A percentile compares a stretch with the other conserved stretches of the same genome.
These are phyloP conservation scores for Pinus albicaulis DNA, from an alignment of 75 land plant species.

Conservation along the genomic window DNA sequence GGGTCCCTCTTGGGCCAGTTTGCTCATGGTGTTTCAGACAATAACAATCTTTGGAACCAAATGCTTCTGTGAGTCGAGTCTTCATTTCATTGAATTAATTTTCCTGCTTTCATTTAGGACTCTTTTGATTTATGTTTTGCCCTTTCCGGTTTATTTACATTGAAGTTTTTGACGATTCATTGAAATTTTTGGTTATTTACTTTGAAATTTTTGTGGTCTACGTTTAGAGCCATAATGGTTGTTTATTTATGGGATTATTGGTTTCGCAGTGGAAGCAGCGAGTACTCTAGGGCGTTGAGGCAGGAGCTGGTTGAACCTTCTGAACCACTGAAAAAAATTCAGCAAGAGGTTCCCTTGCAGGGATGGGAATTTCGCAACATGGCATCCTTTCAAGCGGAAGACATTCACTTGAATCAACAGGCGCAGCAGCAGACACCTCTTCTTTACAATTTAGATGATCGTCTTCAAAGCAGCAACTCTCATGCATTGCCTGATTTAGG, in stretches of 20 bases:
- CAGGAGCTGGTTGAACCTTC: not conserved
- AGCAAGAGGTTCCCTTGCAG: not conserved
- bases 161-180: no score
- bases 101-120: not conserved
- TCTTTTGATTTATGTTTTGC: no score
- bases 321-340: not conserved
- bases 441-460: not conserved
- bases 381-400: not conserved
- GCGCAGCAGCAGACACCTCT: not conserved
- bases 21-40: not conserved
- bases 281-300: not conserved
- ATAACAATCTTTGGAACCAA: not conserved
- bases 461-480: not conserved
- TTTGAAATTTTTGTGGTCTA: no score
- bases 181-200: no score
- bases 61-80: constrained; percentile 2
- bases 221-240: no score
- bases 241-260: not conserved
- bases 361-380: not conserved
- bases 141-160: no score
- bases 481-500: not conserved
- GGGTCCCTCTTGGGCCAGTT: not conserved
- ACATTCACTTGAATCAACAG: not conserved
- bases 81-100: not conserved
- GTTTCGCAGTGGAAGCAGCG: not conserved